A percentile compares a stretch with the other conserved stretches of the same genome.
These are phyloP conservation scores for Emergomyces orientalis DNA, from an alignment of 2,329 filamentous ascomycete genomes.

Conservation along the genomic window DNA sequence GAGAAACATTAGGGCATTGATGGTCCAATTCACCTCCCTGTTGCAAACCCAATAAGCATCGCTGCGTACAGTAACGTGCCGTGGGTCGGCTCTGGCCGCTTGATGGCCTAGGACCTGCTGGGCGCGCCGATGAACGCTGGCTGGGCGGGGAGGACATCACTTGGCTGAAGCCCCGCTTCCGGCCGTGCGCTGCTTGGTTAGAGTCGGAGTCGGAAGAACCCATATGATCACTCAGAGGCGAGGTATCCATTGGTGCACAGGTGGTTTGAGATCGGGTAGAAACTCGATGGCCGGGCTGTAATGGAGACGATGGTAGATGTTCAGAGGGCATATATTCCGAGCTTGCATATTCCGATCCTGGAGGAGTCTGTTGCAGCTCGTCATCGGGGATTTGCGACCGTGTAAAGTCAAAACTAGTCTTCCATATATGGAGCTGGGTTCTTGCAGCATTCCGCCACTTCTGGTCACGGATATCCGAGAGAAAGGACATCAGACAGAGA, in stretches of 20 bases:
- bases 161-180: constrained; percentile 21
- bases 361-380: too few relatives aligned
- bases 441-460: constrained; percentile 18
- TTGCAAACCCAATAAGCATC: too few relatives aligned
- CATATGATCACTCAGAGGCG: not conserved
- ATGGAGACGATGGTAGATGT: constrained; percentile 20
- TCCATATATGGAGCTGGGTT: too few relatives aligned
- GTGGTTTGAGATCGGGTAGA: constrained; percentile 15
- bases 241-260: constrained; percentile 14
- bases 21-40: too few relatives aligned
- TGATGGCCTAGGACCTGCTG: not conserved
- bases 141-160: constrained; percentile 17
- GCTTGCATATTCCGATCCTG: too few relatives aligned
- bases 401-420: too few relatives aligned
- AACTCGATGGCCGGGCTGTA: constrained; percentile 13
- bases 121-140: constrained; percentile 9
- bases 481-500: constrained; percentile 21
- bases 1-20: too few relatives aligned
- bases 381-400: too few relatives aligned
- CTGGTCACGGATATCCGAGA: constrained; percentile 16
- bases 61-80: too few relatives aligned
- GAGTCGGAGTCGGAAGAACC: constrained; percentile 16
- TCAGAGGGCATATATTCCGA: too few relatives aligned
- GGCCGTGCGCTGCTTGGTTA: constrained; percentile 12
- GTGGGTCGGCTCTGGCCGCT: too few relatives aligned